Percentiles rank a stretch among this genome's conserved stretches.
phyloP scores from a whole-genome alignment of 2,329 filamentous ascomycete genomes.

The Phialophora macrospora region DNA sequence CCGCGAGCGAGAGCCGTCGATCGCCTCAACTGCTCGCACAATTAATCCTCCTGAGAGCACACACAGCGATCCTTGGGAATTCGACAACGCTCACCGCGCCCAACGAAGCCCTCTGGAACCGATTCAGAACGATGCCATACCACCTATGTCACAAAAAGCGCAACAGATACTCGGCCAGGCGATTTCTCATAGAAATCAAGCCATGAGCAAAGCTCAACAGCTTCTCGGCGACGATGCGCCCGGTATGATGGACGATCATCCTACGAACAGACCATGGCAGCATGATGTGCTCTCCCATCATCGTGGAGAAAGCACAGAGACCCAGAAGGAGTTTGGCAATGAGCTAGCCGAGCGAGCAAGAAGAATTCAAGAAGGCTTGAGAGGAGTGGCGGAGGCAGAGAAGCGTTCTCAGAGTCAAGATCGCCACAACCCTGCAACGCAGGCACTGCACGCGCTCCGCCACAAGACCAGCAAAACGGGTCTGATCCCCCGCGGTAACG shows the following conservation, averaged over 20 bases:
- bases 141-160: slow-evolving; percentile 44
- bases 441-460: slow-evolving; percentile 53
- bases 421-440: slow-evolving; percentile 43
- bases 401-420: slow-evolving; percentile 50
- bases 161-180: slow-evolving; percentile 49
- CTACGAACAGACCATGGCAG: slow-evolving; percentile 38
- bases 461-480: slow-evolving; percentile 48
- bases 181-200: slow-evolving; percentile 42
- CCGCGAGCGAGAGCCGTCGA: slow-evolving; percentile 39
- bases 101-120: slow-evolving; percentile 25
- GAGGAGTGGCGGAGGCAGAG: slow-evolving; percentile 49
- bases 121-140: slow-evolving; percentile 30
- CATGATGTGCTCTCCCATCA: slow-evolving; percentile 53
- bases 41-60: slow-evolving; percentile 56
- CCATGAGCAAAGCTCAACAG: slow-evolving; percentile 34
- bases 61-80: slow-evolving; percentile 61
- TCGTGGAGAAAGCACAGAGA: slow-evolving; percentile 54
- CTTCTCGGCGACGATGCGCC: slow-evolving; percentile 34
- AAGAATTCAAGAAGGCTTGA: slow-evolving; percentile 55
- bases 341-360: slow-evolving; percentile 55
- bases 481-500: slow-evolving; percentile 42
- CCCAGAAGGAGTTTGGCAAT: slow-evolving; percentile 55
- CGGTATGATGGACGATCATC: slow-evolving; percentile 13
- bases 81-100: slow-evolving; percentile 55
- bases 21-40: slow-evolving; percentile 44